Base-by-base conservation (phyloP, 768 basidiomycete species). In the Macrolepiota dolichaula region DNA sequence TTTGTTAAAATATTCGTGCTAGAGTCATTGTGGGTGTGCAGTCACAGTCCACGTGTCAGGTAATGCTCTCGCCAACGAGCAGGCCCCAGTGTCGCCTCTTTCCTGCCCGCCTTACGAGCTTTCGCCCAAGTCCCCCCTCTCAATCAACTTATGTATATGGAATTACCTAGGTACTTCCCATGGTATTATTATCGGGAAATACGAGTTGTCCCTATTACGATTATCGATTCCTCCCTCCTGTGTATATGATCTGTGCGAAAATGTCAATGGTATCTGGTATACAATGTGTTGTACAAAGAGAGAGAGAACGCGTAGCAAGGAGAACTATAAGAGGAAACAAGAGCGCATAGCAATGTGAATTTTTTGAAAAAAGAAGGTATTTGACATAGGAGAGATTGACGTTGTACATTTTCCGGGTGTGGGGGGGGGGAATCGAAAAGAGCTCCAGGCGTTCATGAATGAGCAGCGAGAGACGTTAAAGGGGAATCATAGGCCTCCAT, bases 401-500 rank as follows among this genome's bases (percentile, higher is more conserved):
- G 42, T 44, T 44, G 37, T 37, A 54, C 52, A 54, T 5, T 24
- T 49, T 49, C 24, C 35, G 35, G 37, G 24, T 37, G n/a, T 24
- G 52, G 22, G 22, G 22, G 10, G 3, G 11, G 11, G 13, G 22
- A 19, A 6, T 54, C 4, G 22, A 24, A 22, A 24, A 22, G 17
- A 12, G 11, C 19, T 22, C 10, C 22, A 25, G 22, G 24, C 11
- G 36, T 12, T 52, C 25, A 52, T 13, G 50, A 24, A 25, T 51
- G 58, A n/a, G 57, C 27, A 17, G 50, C 40, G 15, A 60, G 19
- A 22, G 59, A 53, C 36, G 59, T 36, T 27, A 60, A 40, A 22
- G 59, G 19, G 13, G 59, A 35, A 15, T 60, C 59, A n/a, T 60
- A 60, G 42, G 40, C 44, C 11, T 60, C 52, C 12, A 60, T 44